Conservation (phyloP, 2,329 filamentous ascomycete species). For the Emergomyces africanus region DNA sequence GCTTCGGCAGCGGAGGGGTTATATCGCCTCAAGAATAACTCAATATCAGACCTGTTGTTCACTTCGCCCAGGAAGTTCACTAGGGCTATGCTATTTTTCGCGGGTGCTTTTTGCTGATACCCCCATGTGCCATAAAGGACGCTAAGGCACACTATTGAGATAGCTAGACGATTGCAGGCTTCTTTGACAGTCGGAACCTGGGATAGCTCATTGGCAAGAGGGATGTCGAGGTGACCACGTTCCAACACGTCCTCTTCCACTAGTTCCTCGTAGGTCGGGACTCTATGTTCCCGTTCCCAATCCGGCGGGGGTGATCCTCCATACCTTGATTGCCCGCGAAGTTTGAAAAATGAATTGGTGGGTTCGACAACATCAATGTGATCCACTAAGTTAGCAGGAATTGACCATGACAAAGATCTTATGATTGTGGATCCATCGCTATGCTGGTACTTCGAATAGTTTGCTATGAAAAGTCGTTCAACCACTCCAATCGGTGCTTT, state of each 20-base stretch:
- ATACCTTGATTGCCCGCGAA: not conserved
- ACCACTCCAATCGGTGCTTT: not conserved
- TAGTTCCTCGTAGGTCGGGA: not conserved
- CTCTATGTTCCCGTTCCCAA: not conserved
- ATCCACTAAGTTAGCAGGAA: not conserved
- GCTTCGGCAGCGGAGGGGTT: not conserved
- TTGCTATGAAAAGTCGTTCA: not conserved
- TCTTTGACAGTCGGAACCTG: not conserved
- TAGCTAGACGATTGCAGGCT: not conserved
- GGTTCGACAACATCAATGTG: not conserved
- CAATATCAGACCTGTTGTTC: not conserved
- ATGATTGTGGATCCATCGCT: not conserved
- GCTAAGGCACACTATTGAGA: not conserved
- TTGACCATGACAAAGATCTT: not conserved
- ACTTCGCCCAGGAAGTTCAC: not conserved
- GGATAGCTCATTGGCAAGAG: not conserved
- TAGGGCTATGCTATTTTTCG: not conserved
- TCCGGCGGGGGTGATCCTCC: not conserved
- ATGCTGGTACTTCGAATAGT: not conserved
- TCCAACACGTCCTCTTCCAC: not conserved
- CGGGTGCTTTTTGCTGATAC: not conserved
- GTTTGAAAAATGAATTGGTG: not conserved
- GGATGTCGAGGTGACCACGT: not conserved
- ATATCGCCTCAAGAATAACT: not conserved
- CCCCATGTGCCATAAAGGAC: not conserved